Percentiles rank a stretch among this genome's conserved stretches.
phyloP scores from a whole-genome alignment of 176 grass and related monocot genomes.

The Carex kokanica region DNA sequence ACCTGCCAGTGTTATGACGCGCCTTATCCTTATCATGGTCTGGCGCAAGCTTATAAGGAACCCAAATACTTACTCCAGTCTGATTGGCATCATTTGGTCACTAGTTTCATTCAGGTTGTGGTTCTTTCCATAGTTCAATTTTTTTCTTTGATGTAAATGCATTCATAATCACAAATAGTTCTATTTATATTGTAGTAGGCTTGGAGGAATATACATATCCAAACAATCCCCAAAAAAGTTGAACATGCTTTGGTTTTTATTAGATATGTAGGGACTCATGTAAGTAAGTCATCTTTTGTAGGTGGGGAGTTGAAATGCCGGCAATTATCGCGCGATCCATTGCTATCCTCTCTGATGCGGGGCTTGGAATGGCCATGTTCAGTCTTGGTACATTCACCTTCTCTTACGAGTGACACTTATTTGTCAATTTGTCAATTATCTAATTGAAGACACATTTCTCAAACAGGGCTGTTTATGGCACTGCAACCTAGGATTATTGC shows the following conservation, averaged over 20 bases:
- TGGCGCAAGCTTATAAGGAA: conserved; percentile 95
- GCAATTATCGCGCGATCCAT: conserved; percentile 71
- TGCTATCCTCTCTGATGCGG: conserved; percentile 76
- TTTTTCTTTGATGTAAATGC: neutral
- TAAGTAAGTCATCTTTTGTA: conserved; percentile 15
- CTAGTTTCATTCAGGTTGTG: conserved; percentile 78
- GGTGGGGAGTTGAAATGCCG: conserved; percentile 87
- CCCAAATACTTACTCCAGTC: conserved; percentile 90
- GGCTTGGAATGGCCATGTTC: conserved; percentile 98
- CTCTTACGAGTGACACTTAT: neutral
- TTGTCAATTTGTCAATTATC: neutral
- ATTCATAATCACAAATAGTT: neutral
- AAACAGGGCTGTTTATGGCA: conserved; percentile 52
- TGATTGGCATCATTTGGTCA: conserved; percentile 84
- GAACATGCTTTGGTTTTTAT: neutral
- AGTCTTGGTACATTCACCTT: conserved; percentile 55
- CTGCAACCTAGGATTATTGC: conserved; percentile 53
- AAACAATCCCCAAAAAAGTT: neutral
- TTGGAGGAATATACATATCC: neutral
- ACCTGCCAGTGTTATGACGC: conserved; percentile 77
- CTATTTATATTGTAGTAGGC: neutral
- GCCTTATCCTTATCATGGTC: conserved; percentile 95
- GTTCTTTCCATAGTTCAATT: neutral
- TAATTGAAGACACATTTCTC: neutral
- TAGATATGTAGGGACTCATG: neutral